Evolutionary conservation across 805 yeast genomes (phyloP).

Genomic region (Starmerella geochares): DNA sequence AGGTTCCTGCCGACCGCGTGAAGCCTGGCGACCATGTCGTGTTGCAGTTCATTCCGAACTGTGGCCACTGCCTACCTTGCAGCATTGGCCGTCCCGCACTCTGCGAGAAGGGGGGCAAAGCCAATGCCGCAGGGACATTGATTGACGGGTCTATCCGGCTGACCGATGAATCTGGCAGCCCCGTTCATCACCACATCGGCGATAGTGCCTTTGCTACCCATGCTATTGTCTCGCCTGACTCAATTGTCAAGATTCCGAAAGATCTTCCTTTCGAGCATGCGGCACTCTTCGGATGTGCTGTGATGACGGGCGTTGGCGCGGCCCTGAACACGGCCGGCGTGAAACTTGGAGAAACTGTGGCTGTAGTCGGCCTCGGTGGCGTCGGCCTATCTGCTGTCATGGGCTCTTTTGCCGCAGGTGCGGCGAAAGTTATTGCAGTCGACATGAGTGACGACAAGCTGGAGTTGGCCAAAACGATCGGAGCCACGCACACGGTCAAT

Average conservation of each 20-base stretch:
- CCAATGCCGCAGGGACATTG: slow-evolving; percentile 97
- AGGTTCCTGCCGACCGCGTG: slow-evolving; percentile 61
- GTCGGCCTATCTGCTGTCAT: slow-evolving; percentile 93
- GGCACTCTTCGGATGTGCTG: slow-evolving; percentile 93
- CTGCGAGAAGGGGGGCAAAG: slow-evolving; percentile 88
- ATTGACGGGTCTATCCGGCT: slow-evolving; percentile 95
- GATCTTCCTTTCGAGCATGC: slow-evolving; percentile 76
- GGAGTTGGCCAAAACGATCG: slow-evolving; percentile 75
- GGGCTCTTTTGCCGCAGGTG: slow-evolving; percentile 79
- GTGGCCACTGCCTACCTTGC: slow-evolving; percentile 90
- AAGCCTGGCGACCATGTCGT: slow-evolving; percentile 89
- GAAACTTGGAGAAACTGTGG: slow-evolving; percentile 81
- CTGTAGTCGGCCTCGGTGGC: slow-evolving; percentile 94
- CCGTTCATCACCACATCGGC: slow-evolving; percentile 88
- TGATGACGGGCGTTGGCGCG: slow-evolving; percentile 97
- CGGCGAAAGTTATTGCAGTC: slow-evolving; percentile 65
- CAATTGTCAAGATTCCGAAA: slow-evolving; percentile 83
- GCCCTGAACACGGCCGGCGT: slow-evolving; percentile 89
- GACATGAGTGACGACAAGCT: slow-evolving; percentile 78
- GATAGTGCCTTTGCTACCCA: slow-evolving; percentile 94
- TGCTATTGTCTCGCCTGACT: slow-evolving; percentile 94
- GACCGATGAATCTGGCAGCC: slow-evolving; percentile 55
- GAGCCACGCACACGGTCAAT: slow-evolving; percentile 91
- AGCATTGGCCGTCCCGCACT: slow-evolving; percentile 88
- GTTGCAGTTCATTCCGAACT: slow-evolving; percentile 92